These are phyloP conservation scores for Chaetomium sp. DNA, from an alignment of 2,329 filamentous ascomycete genomes.

Conservation along the genomic window DNA sequence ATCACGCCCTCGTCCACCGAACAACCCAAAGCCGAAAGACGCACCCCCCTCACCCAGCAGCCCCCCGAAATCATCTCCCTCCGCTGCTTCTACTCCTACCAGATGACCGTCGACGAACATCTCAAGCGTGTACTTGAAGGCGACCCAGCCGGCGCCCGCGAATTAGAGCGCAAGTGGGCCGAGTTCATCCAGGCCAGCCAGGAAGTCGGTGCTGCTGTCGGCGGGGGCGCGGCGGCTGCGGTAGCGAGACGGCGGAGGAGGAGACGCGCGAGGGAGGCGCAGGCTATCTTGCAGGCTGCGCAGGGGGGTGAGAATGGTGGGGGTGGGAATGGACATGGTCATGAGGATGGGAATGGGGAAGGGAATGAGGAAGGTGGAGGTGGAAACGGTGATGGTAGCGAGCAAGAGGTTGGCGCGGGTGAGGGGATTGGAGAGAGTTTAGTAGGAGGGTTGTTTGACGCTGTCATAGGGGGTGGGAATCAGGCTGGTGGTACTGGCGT, in stretches of 20 bases:
- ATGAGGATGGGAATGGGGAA: neutral
- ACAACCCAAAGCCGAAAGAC: neutral
- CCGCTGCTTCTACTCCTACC: constrained; percentile 93
- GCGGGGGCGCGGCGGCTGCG: constrained; percentile 51
- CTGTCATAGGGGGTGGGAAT: no score
- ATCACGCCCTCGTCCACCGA: constrained; percentile 17
- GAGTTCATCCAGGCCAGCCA: constrained; percentile 91
- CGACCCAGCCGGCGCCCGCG: constrained; percentile 64
- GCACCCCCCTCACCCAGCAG: neutral
- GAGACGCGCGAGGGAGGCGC: constrained; percentile 73
- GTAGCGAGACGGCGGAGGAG: constrained; percentile 52
- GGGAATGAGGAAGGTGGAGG: constrained; percentile 38
- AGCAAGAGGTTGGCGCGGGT: constrained; percentile 53
- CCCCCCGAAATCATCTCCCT: constrained; percentile 68
- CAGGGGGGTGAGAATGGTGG: constrained; percentile 75
- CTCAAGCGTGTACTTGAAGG: constrained; percentile 76
- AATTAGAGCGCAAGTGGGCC: constrained; percentile 87
- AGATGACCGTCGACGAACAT: constrained; percentile 91
- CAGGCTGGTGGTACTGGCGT: no score
- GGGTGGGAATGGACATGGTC: no score
- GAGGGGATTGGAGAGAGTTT: constrained; percentile 23
- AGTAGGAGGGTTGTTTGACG: no score
- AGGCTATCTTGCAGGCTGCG: constrained; percentile 43
- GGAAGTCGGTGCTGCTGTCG: constrained; percentile 66
- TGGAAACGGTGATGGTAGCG: constrained; percentile 44